These are phyloP conservation scores for Auxenochlorella protothecoides DNA, from an alignment of 139 green algal genomes.

Conservation along the genomic window DNA sequence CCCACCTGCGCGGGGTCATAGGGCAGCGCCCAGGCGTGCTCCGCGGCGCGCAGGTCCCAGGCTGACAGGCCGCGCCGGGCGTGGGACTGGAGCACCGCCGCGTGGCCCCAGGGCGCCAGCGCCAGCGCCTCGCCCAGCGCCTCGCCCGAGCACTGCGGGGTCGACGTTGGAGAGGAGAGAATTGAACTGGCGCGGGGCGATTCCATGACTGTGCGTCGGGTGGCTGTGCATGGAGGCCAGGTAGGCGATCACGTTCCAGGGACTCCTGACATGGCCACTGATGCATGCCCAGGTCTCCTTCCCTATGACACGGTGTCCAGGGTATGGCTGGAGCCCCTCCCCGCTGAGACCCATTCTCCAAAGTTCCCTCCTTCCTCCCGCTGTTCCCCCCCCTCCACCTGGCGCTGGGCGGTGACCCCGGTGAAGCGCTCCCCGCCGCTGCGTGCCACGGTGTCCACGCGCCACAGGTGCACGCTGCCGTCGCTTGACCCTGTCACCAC, in stretches of 20 bases:
- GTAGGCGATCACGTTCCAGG: too few relatives aligned
- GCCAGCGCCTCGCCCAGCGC: slow-evolving; percentile 40
- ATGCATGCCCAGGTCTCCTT: too few relatives aligned
- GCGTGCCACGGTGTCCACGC: slow-evolving; percentile 58
- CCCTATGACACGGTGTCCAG: too few relatives aligned
- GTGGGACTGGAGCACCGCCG: slow-evolving; percentile 53
- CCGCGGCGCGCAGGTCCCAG: slow-evolving; percentile 54
- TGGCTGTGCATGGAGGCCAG: too few relatives aligned
- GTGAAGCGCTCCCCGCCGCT: slow-evolving; percentile 44
- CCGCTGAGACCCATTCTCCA: too few relatives aligned
- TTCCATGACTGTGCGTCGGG: too few relatives aligned
- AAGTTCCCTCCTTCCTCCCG: slow-evolving; percentile 1
- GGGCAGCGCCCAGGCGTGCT: slow-evolving; percentile 49
- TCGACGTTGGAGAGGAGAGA: too few relatives aligned
- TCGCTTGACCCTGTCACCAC: slow-evolving; percentile 46
- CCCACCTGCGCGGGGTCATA: slow-evolving; percentile 13
- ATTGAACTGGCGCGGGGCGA: too few relatives aligned
- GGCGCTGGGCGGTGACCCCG: slow-evolving; percentile 6
- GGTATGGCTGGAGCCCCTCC: too few relatives aligned
- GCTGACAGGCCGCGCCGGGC: slow-evolving; percentile 58
- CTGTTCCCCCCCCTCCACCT: neutral
- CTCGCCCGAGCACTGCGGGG: too few relatives aligned
- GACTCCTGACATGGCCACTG: too few relatives aligned
- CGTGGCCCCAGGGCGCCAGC: slow-evolving; percentile 40
- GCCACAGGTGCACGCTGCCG: slow-evolving; percentile 77